Conservation (phyloP, 805 yeast genomes). For the Jamesozyma rosinii region DNA sequence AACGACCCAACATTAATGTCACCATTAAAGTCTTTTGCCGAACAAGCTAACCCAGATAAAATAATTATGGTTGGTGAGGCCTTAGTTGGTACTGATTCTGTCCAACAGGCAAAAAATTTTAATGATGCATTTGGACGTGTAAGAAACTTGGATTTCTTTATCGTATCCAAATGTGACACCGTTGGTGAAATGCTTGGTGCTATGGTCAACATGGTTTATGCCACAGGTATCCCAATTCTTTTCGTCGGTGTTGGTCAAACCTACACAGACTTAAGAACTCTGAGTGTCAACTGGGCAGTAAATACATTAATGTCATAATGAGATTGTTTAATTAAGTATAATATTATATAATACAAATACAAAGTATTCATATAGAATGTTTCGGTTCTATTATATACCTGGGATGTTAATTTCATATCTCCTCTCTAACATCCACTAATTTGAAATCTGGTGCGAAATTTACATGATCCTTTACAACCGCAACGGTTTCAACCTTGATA, state of each 20-base stretch:
- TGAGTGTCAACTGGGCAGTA: conserved; percentile 90
- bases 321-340: not conserved
- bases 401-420: no score
- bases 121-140: conserved; percentile 85
- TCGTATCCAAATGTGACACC: conserved; percentile 90
- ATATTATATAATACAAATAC: not conserved
- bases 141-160: conserved; percentile 77
- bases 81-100: conserved; percentile 93
- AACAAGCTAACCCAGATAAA: conserved; percentile 89
- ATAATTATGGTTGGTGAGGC: conserved; percentile 99
- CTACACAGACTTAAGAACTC: conserved; percentile 82
- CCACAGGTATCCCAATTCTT: conserved; percentile 88
- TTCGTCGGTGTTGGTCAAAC: conserved; percentile 97
- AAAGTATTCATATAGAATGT: not conserved
- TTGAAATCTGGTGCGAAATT: conserved; percentile 55
- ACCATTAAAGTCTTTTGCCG: conserved; percentile 87
- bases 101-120: conserved; percentile 87
- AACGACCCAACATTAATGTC: conserved; percentile 93
- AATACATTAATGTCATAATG: conserved; percentile 59
- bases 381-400: no score
- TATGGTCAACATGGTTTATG: conserved; percentile 94
- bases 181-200: conserved; percentile 95
- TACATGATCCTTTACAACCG: conserved; percentile 45
- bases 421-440: conserved; percentile 34
- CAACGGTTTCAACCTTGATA: conserved; percentile 58